phyloP scores from a whole-genome alignment of 2,329 filamentous ascomycete genomes.

The Aspergillus fijiensis region DNA sequence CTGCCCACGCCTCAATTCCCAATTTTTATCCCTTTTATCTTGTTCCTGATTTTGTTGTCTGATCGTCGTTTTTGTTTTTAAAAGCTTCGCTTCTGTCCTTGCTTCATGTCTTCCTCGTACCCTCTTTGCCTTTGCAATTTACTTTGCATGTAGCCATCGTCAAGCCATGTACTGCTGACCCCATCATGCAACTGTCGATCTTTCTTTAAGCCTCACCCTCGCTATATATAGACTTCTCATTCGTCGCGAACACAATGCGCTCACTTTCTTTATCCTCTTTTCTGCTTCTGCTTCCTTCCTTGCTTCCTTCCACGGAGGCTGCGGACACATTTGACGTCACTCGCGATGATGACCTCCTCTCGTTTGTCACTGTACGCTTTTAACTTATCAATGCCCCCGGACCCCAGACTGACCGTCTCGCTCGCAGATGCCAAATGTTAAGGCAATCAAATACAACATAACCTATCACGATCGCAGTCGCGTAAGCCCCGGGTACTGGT shows the following conservation, averaged over 20 bases:
- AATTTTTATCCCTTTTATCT: not conserved
- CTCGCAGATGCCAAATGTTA: constrained; percentile 30
- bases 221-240: not conserved
- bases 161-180: not conserved
- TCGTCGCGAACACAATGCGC: not conserved
- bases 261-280: not conserved
- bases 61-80: not conserved
- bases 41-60: not conserved
- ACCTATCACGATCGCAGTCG: constrained; percentile 23
- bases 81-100: too few relatives aligned
- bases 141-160: not conserved
- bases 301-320: not conserved
- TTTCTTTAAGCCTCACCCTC: not conserved
- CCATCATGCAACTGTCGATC: not conserved
- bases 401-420: too few relatives aligned
- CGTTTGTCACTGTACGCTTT: constrained; percentile 3
- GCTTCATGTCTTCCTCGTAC: too few relatives aligned
- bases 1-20: not conserved
- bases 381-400: not conserved
- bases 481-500: constrained; percentile 48
- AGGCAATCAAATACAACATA: constrained; percentile 30
- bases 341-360: constrained; percentile 5
- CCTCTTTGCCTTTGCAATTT: not conserved
- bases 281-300: not conserved
- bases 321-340: not conserved